Evolutionary conservation across 2,329 filamentous ascomycete species (phyloP), one percentile per base, ranked within the genome.

Genomic region (Epichloe brachyelytri): DNA sequence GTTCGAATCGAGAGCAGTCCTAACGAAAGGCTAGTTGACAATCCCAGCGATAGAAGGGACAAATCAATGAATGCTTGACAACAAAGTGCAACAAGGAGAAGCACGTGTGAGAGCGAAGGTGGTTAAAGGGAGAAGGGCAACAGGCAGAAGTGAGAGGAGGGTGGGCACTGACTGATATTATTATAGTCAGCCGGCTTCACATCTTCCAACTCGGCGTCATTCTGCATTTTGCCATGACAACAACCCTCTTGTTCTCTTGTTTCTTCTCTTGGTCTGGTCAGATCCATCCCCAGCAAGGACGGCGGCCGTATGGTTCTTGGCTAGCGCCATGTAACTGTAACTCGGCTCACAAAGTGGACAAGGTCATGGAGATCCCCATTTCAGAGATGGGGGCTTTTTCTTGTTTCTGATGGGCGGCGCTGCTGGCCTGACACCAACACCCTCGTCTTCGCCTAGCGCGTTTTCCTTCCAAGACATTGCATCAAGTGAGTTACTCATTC

Each of bases 41-140:
- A 51, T 54, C 44, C 51, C 51, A 58, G 44, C 49, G 17, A 78
- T 62, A 34, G 46, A 56, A 0, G 41, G 45, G 48, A 58, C 76
- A 75, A 40, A 53, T 57, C 2, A 76, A 55, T 52, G 33, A 30
- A 41, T 39, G 46, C n/a, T 48, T 30, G 14, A 12, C n/a, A 46
- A 44, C 19, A 12, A 33, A 54, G 34, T 48, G 48, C 48, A 44
- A 49, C 39, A 34, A 48, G 34, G 20, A 50, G 36, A 51, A 46
- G 54, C 47, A 52, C 39, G 48, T 52, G 50, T 48, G 50, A 52
- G 44, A 53, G 54, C 39, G 50, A 55, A 19, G 30, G 51, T 40
- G 43, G 22, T 26, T 26, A 26, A 8, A 26, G 22, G 7, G 22
- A 38, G 3, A 34, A 19, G 36, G n/a, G 14, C 36, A 22, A 19